Evolutionary conservation across 768 basidiomycete genomes (phyloP).

Genomic region (Hebeloma cylindrosporum): DNA sequence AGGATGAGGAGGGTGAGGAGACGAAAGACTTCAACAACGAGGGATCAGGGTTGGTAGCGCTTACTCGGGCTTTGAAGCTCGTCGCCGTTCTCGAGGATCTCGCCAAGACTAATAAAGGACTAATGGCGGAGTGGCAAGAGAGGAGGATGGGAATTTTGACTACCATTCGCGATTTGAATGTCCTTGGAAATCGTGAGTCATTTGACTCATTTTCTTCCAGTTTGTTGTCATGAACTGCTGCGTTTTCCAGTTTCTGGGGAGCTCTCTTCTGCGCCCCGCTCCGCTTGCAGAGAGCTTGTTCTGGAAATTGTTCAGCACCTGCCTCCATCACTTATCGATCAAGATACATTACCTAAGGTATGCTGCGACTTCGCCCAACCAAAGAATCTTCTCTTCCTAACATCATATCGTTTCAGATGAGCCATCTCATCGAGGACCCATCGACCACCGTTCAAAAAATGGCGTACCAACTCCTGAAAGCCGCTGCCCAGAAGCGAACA

Average conservation of each 20-base stretch:
- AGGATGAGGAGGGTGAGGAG: constrained; percentile 10
- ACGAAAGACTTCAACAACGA: constrained; percentile 11
- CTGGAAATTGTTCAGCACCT: constrained; percentile 68
- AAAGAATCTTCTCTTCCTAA: not conserved
- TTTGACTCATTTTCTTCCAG: constrained; percentile 1
- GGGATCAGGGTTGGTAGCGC: constrained; percentile 48
- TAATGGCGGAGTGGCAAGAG: constrained; percentile 69
- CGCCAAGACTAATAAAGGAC: constrained; percentile 64
- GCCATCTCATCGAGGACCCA: constrained; percentile 71
- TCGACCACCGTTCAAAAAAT: constrained; percentile 68
- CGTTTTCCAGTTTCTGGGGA: constrained; percentile 21
- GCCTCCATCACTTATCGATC: constrained; percentile 59
- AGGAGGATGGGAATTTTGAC: constrained; percentile 52
- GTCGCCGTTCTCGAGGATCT: constrained; percentile 71
- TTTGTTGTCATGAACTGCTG: constrained; percentile 1
- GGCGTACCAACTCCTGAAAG: constrained; percentile 70
- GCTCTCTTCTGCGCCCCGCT: constrained; percentile 46
- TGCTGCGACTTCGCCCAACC: constrained; percentile 10
- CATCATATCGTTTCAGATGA: constrained; percentile 53
- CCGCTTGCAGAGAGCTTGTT: constrained; percentile 65
- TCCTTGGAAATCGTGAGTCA: constrained; percentile 51
- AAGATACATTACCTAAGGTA: constrained; percentile 66
- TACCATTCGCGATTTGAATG: constrained; percentile 60
- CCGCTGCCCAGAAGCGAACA: constrained; percentile 72
- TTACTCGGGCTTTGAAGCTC: constrained; percentile 72